Base-by-base conservation (phyloP, 2,329 filamentous ascomycete genomes). In the Trichoderma koningii region DNA sequence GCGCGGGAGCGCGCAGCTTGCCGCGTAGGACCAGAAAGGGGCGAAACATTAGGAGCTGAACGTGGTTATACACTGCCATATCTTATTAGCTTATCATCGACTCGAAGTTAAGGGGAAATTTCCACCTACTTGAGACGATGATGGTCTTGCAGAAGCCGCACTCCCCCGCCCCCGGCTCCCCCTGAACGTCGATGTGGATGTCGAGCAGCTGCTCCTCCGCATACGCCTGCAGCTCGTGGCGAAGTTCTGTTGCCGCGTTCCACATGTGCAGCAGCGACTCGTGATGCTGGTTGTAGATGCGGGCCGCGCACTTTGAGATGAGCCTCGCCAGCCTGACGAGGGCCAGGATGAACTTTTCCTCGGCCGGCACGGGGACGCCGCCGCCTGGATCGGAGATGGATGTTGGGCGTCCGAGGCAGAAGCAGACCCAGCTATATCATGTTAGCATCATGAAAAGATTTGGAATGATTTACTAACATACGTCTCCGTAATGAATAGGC, bases 121-220 rank as follows among this genome's bases (percentile, higher is more conserved):
- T 61, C 2, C 21, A 47, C 59, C 1, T 55, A 62, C 59, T 62
- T 2, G 59, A 53, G 2, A 38, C 48, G n/a, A 53, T 62, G 5
- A 62, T 62, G 9, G 59, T 62, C 48, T 62, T 62, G 59, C 59
- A 62, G 21, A 62, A 62, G 17, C 59, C 59, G 19, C 59, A 62
- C 17, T 62, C 59, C n/a, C 59, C 59, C 21, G 48, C 21, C n/a
- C 48, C 50, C 5, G 59, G 59, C 26, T 62, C 59, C 14, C 50
- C 59, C 19, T 62, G 59, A 5, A 62, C 34, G 7, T 62, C 59
- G 7, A 62, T n/a, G 9, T 53, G 38, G 5, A 53, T 15, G 12
- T 62, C 59, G 9, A 44, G 45, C 6, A 62, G 14, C 2, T 62
- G 59, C 14, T 62, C 48, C 14, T 62, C 59, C 12, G 50, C 59